These are phyloP conservation scores for Odonthalia washingtoniensis DNA, from an alignment of 31 red algal species.

Conservation along the genomic window DNA sequence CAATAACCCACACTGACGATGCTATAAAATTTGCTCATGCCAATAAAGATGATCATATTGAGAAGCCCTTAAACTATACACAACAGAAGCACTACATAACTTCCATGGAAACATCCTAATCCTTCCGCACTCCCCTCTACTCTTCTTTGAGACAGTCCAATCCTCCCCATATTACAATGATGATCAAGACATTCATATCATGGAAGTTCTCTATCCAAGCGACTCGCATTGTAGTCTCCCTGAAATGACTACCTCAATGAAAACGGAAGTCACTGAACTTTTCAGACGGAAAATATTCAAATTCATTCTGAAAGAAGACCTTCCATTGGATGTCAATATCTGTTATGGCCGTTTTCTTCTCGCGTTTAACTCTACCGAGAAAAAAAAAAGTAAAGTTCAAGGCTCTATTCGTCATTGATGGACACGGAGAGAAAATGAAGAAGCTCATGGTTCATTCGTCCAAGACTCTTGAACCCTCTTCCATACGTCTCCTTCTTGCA, in stretches of 20 bases:
- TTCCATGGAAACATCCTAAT: not conserved
- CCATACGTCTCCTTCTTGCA: constrained; percentile 18
- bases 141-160: not conserved
- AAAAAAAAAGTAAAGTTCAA: constrained; percentile 42
- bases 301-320: constrained; percentile 23
- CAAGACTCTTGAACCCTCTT: constrained; percentile 31
- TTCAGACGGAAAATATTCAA: constrained; percentile 42
- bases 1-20: not conserved
- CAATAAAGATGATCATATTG: not conserved
- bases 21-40: not conserved
- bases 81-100: too few relatives aligned
- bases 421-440: constrained; percentile 35
- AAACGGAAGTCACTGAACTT: constrained; percentile 16
- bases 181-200: not conserved
- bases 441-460: constrained; percentile 44
- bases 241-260: constrained; percentile 30
- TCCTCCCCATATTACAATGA: not conserved
- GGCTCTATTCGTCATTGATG: constrained; percentile 45
- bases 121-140: not conserved
- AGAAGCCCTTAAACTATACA: not conserved
- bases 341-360: constrained; percentile 34
- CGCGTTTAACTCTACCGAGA: constrained; percentile 47
- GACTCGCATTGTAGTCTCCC: constrained; percentile 3
- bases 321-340: constrained; percentile 43
- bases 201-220: not conserved